phyloP scores from a whole-genome alignment of 106 monocot genomes.

The Xerophyta viscosa region DNA sequence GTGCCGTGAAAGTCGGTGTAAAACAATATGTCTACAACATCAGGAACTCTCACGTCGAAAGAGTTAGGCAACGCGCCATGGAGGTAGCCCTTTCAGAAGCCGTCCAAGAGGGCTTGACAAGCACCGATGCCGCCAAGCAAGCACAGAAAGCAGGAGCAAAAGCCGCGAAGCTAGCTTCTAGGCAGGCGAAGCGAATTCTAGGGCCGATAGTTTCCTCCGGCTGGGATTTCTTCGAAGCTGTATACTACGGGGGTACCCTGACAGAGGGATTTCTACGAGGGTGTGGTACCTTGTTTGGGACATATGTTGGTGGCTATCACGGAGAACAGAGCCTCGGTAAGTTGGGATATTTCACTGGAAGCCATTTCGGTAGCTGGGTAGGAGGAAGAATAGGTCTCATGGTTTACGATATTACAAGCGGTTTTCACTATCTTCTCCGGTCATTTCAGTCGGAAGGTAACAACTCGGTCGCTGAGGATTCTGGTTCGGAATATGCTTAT shows the following conservation, averaged over 20 bases:
- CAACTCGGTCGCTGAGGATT: no score
- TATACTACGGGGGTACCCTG: constrained; percentile 62
- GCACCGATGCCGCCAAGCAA: constrained; percentile 57
- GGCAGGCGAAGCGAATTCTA: constrained; percentile 72
- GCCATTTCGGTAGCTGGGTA: constrained; percentile 83
- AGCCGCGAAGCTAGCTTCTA: constrained; percentile 59
- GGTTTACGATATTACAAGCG: constrained; percentile 70
- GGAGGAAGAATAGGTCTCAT: constrained; percentile 81
- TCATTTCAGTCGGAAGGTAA: no score
- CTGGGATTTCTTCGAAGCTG: constrained; percentile 92
- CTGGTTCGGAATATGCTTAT: no score
- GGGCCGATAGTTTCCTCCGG: constrained; percentile 79
- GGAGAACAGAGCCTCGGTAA: constrained; percentile 68
- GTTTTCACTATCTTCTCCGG: constrained; percentile 33
- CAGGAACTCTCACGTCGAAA: constrained; percentile 62
- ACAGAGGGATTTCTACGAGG: constrained; percentile 74
- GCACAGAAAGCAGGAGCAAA: constrained; percentile 65
- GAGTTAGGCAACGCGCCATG: constrained; percentile 37
- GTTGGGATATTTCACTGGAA: constrained; percentile 65
- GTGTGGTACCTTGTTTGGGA: constrained; percentile 61
- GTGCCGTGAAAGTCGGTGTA: constrained; percentile 63
- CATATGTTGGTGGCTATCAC: constrained; percentile 56
- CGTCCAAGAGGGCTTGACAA: constrained; percentile 32
- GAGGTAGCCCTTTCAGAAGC: constrained; percentile 58
- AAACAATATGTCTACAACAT: constrained; percentile 86